A percentile compares a stretch with the other conserved stretches of the same genome.
Evolutionary conservation across 176 grass and related monocot species (phyloP).

Genomic region (Paspalum notatum): DNA sequence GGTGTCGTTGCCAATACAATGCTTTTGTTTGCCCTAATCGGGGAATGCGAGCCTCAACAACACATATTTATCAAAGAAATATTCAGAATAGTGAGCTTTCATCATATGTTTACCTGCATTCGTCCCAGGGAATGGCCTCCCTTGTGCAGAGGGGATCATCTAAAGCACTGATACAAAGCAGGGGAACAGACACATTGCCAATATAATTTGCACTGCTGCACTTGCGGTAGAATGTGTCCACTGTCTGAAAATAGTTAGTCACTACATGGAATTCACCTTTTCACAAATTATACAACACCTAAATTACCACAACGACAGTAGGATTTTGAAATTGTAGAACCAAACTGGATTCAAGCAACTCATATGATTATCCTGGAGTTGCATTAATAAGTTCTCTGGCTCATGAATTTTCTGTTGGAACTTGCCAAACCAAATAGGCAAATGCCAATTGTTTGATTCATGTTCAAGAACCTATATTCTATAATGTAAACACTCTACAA

Average conservation of each 20-base stretch:
- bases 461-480: constrained; percentile 1
- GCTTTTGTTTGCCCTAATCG: constrained; percentile 82
- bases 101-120: constrained; percentile 67
- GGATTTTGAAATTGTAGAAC: not conserved
- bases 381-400: constrained; percentile 1
- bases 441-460: constrained; percentile 3
- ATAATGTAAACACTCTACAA: constrained; percentile 1
- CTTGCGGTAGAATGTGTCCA: constrained; percentile 94
- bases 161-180: constrained; percentile 93
- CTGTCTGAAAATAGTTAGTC: constrained; percentile 64
- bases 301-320: not conserved
- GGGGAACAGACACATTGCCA: constrained; percentile 63
- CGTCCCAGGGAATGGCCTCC: constrained; percentile 97
- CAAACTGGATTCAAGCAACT: constrained; percentile 19
- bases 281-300: not conserved
- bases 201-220: constrained; percentile 87
- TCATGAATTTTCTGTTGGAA: constrained; percentile 27
- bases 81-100: constrained; percentile 9
- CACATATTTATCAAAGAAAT: constrained; percentile 19
- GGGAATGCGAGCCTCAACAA: constrained; percentile 17
- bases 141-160: constrained; percentile 95
- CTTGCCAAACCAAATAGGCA: constrained; percentile 4
- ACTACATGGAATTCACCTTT: constrained; percentile 10
- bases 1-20: constrained; percentile 88
- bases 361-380: constrained; percentile 5